phyloP scores from a whole-genome alignment of 805 yeast genomes.

The Starmerella ratchasimensis region DNA sequence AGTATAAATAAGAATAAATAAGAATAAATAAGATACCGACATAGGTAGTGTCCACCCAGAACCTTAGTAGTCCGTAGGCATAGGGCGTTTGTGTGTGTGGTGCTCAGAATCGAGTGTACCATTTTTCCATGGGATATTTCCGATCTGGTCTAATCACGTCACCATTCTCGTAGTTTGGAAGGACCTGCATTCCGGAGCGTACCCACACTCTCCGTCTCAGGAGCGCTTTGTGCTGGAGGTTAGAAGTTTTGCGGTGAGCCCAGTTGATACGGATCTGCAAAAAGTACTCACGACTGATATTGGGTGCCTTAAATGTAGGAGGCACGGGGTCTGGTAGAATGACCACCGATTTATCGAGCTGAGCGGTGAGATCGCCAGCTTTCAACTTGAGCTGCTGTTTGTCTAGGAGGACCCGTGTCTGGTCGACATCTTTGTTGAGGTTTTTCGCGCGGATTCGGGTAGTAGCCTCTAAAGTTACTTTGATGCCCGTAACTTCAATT shows the following conservation, averaged over 20 bases:
- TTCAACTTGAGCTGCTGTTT: slow-evolving; percentile 3
- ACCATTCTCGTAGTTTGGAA: slow-evolving; percentile 21
- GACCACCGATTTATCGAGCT: slow-evolving; percentile 23
- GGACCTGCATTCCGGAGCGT: slow-evolving; percentile 18
- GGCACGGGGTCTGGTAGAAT: slow-evolving; percentile 36
- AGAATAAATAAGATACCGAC: too few relatives aligned
- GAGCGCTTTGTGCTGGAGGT: slow-evolving; percentile 15
- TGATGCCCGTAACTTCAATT: slow-evolving; percentile 8
- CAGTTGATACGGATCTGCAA: slow-evolving; percentile 24
- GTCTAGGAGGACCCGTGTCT: slow-evolving; percentile 1
- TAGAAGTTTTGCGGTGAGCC: slow-evolving; percentile 18
- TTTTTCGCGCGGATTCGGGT: slow-evolving; percentile 17
- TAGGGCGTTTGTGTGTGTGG: too few relatives aligned
- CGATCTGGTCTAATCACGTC: slow-evolving; percentile 13
- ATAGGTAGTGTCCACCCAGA: too few relatives aligned
- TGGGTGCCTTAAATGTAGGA: slow-evolving; percentile 46
- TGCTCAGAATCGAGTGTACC: slow-evolving; percentile 7
- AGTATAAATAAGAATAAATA: too few relatives aligned
- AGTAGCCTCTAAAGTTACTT: slow-evolving; percentile 5
- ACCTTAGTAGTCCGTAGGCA: too few relatives aligned
- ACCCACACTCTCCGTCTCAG: slow-evolving; percentile 14
- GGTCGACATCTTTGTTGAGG: slow-evolving; percentile 7
- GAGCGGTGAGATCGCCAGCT: slow-evolving; percentile 20
- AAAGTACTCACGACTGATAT: slow-evolving; percentile 35
- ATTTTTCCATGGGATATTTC: slow-evolving; percentile 15